These are phyloP conservation scores for Zea mays DNA, from an alignment of 176 grass and related monocot species.

Conservation along the genomic window Zm-B73-REFERENCE-NAM-5.0 NC_050099.1:190914001-190914500, in stretches of 20 bases:
- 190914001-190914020: neutral
- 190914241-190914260: neutral
- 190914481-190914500: too few relatives aligned
- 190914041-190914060: neutral
- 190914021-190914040: neutral
- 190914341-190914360: neutral
- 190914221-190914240: neutral
- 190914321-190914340: neutral
- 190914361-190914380: neutral
- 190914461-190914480: too few relatives aligned
- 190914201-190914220: neutral
- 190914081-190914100: neutral
- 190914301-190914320: neutral
- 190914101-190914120: too few relatives aligned
- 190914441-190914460: too few relatives aligned
- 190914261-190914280: neutral
- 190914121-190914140: too few relatives aligned
- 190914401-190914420: neutral
- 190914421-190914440: too few relatives aligned
- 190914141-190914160: too few relatives aligned
- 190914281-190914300: neutral
- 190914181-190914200: neutral
- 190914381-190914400: neutral
- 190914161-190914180: neutral
- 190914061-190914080: neutral